Percentiles rank a stretch among this genome's conserved stretches.
Conservation (phyloP, 164 flowering plant genomes). For the grape (Vitis vinifera) region DNA sequence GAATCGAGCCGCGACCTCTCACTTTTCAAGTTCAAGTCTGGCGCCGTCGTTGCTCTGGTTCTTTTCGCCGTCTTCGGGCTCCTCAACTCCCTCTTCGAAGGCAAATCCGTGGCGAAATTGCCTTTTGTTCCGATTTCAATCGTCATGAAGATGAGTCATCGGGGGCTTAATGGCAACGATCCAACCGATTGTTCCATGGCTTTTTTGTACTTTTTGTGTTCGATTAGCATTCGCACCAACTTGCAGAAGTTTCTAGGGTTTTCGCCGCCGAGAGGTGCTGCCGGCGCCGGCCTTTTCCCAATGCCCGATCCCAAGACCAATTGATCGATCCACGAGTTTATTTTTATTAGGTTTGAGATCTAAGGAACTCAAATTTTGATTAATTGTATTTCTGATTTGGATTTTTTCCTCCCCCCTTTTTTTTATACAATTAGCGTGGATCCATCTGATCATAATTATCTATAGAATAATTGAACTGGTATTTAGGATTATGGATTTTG, state of each 20-base stretch:
- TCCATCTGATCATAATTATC: no score
- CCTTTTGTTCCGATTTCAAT: conserved; percentile 73
- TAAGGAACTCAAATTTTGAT: background rate
- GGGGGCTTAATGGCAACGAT: conserved; percentile 77
- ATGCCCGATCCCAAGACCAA: conserved; percentile 91
- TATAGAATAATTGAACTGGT: no score
- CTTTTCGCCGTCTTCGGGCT: conserved; percentile 84
- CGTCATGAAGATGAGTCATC: conserved; percentile 91
- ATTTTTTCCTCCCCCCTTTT: background rate
- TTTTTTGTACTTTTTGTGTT: conserved; percentile 84
- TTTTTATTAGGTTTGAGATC: background rate
- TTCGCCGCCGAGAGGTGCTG: conserved; percentile 86
- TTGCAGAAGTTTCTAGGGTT: conserved; percentile 97
- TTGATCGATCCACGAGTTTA: conserved; percentile 11
- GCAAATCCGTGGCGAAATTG: conserved; percentile 81
- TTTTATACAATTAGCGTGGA: no score
- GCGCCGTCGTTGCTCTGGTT: conserved; percentile 91
- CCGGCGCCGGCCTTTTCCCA: conserved; percentile 79
- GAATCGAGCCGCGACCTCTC: conserved; percentile 92
- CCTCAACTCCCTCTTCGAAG: conserved; percentile 86
- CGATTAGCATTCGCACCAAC: conserved; percentile 94
- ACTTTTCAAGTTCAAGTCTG: conserved; percentile 94
- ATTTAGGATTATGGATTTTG: no score
- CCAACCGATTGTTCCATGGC: conserved; percentile 97
- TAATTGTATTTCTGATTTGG: background rate